phyloP scores from a whole-genome alignment of 208 protist species.

The Wallacemonas collosoma region DNA sequence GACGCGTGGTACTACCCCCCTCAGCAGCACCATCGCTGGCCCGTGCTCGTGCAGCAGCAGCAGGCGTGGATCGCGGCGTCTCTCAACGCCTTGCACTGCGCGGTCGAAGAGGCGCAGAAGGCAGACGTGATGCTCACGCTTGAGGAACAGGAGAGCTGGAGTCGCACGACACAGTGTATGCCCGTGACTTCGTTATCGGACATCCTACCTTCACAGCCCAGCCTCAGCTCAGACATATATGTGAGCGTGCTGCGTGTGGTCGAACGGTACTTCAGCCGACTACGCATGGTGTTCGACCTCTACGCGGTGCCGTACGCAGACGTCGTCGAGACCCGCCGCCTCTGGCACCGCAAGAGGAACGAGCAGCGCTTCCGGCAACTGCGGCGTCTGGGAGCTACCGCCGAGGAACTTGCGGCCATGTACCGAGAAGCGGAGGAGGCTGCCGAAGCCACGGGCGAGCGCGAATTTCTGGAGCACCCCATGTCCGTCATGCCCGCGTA shows the following conservation, averaged over 20 bases:
- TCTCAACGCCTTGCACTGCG: slow-evolving; percentile 70
- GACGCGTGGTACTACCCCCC: slow-evolving; percentile 66
- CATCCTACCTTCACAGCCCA: slow-evolving; percentile 44
- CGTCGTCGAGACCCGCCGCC: slow-evolving; percentile 14
- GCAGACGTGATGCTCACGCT: slow-evolving; percentile 31
- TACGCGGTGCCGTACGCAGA: slow-evolving; percentile 36
- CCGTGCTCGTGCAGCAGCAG: slow-evolving; percentile 49
- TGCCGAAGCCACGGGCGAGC: neutral
- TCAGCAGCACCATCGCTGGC: slow-evolving; percentile 52
- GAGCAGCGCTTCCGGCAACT: slow-evolving; percentile 1
- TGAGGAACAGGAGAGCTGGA: slow-evolving; percentile 54
- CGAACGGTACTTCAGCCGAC: slow-evolving; percentile 47
- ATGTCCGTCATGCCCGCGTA: slow-evolving; percentile 42
- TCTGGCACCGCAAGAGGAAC: slow-evolving; percentile 17
- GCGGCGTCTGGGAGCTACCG: neutral
- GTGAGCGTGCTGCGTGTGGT: slow-evolving; percentile 49
- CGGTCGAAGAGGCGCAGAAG: slow-evolving; percentile 37
- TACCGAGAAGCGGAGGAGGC: neutral
- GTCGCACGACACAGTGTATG: slow-evolving; percentile 42
- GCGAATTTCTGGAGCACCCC: neutral
- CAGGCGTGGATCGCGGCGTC: slow-evolving; percentile 71
- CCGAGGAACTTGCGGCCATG: neutral
- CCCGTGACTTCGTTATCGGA: slow-evolving; percentile 53
- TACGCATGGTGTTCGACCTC: slow-evolving; percentile 53
- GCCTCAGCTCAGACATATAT: slow-evolving; percentile 42